Evolutionary conservation across 2,329 filamentous ascomycete species (phyloP), one percentile per base, ranked within the genome.

Genomic region (Bimuria novae-zelandiae): DNA sequence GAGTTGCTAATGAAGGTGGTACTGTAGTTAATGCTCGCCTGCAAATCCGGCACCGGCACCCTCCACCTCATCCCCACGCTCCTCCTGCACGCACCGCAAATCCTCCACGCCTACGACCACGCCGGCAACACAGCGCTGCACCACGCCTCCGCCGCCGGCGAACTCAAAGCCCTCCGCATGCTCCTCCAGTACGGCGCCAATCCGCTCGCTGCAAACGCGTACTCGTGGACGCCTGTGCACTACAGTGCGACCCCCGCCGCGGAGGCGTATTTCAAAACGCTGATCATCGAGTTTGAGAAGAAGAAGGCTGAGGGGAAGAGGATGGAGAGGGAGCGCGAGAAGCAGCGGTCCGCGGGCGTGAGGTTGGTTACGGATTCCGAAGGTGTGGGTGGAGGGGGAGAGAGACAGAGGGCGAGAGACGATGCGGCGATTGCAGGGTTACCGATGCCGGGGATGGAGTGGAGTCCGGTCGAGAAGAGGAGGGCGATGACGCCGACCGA

Each of bases 81-180:
- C 27, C 70, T 76, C 35, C 61, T 65, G 32, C 63, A 69, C 27
- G 56, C 56, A 14, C 65, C 71, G 10, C 44, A 56, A n/a, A 55
- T 72, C 64, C 59, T 70, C 51, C 51, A 57, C 51, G 36, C 71
- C 61, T 32, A 70, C 74, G 91, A 96, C 66, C 65, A 80, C 1
- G 83, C 88, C 52, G 91, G 91, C n/a, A 94, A 95, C 69, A 95
- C 90, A 2, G 89, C 90, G 0, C 78, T 96, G 37, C 91, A 96
- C 75, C 92, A 94, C 75, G 92, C 92, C 11, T 90, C 86, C 65
- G 88, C 88, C 40, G 89, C 89, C 64, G 91, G 91, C 1, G 89
- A 93, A 62, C 74, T 95, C 40, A 84, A 92, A 49, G 88, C 90
- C 0, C 76, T 95, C 49, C 81, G 91, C 37, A 88, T 91, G 30